These are phyloP conservation scores for Trifolium dubium DNA, from an alignment of 306 rosid genomes.

Conservation along the genomic window DNA sequence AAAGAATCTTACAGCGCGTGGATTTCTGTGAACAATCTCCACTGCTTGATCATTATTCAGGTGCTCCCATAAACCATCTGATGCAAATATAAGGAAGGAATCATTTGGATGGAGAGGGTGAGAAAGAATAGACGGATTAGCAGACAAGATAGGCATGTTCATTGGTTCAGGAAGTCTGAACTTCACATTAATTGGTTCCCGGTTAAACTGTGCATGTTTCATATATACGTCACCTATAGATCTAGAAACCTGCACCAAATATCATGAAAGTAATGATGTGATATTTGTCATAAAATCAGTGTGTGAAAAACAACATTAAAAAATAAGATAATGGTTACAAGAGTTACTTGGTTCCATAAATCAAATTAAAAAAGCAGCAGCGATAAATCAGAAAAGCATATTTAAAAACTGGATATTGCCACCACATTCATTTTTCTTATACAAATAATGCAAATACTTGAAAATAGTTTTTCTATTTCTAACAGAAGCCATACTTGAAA, in stretches of 20 bases:
- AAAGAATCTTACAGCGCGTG: constrained; percentile 62
- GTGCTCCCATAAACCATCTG: constrained; percentile 99
- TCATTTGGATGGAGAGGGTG: constrained; percentile 84
- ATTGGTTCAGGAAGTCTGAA: constrained; percentile 92
- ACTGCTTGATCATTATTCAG: constrained; percentile 88
- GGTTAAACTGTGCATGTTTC: constrained; percentile 80
- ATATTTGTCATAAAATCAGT: constrained; percentile 7
- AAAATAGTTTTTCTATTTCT: constrained; percentile 5
- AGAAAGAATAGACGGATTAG: constrained; percentile 76
- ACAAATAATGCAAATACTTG: not conserved
- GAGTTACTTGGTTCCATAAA: constrained; percentile 26
- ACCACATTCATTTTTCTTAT: constrained; percentile 11
- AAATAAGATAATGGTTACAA: constrained; percentile 30
- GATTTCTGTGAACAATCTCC: constrained; percentile 82
- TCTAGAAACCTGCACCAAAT: constrained; percentile 82
- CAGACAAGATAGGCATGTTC: constrained; percentile 78
- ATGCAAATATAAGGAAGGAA: constrained; percentile 95
- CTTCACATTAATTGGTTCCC: constrained; percentile 68
- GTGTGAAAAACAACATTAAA: constrained; percentile 11
- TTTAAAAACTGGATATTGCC: constrained; percentile 13
- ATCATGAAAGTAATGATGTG: constrained; percentile 24
- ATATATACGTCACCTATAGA: constrained; percentile 89
- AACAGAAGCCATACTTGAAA: constrained; percentile 22
- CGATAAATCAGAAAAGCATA: constrained; percentile 15
- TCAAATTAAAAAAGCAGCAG: constrained; percentile 10